Conservation (phyloP, 768 basidiomycete species). For the Termitomyces sp. region DNA sequence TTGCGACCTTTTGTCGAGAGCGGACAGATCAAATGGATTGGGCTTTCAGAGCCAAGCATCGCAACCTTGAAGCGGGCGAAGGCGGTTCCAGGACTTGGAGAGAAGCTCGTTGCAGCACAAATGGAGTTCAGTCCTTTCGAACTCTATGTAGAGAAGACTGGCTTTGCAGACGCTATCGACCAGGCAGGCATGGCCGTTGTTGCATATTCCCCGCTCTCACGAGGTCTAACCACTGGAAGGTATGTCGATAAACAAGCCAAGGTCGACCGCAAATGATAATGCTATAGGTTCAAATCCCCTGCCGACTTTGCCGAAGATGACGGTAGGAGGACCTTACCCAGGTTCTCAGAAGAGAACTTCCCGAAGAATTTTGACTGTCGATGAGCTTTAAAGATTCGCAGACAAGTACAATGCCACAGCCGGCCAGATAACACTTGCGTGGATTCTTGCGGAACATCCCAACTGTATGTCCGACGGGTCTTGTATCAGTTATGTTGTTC, state of each 20-base stretch:
- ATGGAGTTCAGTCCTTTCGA: slow-evolving; percentile 40
- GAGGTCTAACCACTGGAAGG: slow-evolving; percentile 43
- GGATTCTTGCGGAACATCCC: slow-evolving; percentile 30
- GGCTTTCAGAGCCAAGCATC: slow-evolving; percentile 43
- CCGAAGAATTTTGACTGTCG: slow-evolving; percentile 33
- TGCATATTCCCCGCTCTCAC: slow-evolving; percentile 43
- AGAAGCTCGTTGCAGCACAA: slow-evolving; percentile 28
- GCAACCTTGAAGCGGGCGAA: slow-evolving; percentile 38
- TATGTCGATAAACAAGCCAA: slow-evolving; percentile 17
- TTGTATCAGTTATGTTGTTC: neutral
- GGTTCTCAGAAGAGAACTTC: slow-evolving; percentile 36
- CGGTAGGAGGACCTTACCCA: slow-evolving; percentile 27
- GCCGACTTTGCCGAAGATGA: slow-evolving; percentile 36
- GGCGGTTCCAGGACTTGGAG: slow-evolving; percentile 35
- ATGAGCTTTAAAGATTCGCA: slow-evolving; percentile 27
- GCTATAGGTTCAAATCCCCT: slow-evolving; percentile 22
- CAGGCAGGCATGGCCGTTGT: slow-evolving; percentile 41
- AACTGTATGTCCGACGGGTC: slow-evolving; percentile 8
- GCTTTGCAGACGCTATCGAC: slow-evolving; percentile 30
- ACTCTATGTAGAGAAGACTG: slow-evolving; percentile 37
- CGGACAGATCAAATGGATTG: slow-evolving; percentile 35
- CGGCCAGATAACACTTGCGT: slow-evolving; percentile 40
- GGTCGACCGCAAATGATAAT: neutral
- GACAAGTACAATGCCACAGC: slow-evolving; percentile 29
- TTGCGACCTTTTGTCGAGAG: slow-evolving; percentile 5